Conservation (phyloP, 176 grass and related monocot species). For the Aegilops tauschii region DNA sequence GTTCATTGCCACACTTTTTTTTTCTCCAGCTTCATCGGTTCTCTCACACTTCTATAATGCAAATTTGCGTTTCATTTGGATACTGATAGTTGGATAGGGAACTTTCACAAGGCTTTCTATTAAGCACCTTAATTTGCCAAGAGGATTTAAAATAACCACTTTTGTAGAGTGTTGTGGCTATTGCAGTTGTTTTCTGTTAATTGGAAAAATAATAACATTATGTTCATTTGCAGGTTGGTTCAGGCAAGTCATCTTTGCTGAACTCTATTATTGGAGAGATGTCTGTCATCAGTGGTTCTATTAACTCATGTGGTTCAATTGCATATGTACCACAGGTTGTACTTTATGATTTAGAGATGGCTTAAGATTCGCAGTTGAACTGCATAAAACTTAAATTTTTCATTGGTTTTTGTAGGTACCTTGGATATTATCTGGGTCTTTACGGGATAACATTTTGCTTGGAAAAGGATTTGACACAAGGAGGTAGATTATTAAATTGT, state of each 20-base stretch:
- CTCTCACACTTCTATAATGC: not conserved
- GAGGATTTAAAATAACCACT: not conserved
- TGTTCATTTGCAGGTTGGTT: constrained; percentile 75
- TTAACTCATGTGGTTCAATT: constrained; percentile 55
- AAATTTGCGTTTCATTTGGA: not conserved
- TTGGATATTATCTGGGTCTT: constrained; percentile 85
- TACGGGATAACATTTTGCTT: constrained; percentile 90
- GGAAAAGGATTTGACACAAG: constrained; percentile 68
- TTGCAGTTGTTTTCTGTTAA: constrained; percentile 3
- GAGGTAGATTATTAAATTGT: constrained; percentile 45
- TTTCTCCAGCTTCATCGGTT: not conserved
- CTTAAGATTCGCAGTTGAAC: constrained; percentile 22
- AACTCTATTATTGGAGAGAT: constrained; percentile 87
- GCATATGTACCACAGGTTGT: constrained; percentile 88
- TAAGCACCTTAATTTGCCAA: not conserved
- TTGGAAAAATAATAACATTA: not conserved
- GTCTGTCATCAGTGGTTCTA: constrained; percentile 49
- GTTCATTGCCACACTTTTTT: not conserved
- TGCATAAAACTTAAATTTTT: constrained; percentile 1
- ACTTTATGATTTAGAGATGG: constrained; percentile 23
- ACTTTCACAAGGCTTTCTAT: not conserved
- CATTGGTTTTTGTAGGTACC: constrained; percentile 61
- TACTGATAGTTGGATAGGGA: not conserved
- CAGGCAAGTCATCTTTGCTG: constrained; percentile 91
- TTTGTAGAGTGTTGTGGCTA: not conserved